Evolutionary conservation across 345 rosid species (phyloP).

Genomic region (Erodium maritimum): DNA sequence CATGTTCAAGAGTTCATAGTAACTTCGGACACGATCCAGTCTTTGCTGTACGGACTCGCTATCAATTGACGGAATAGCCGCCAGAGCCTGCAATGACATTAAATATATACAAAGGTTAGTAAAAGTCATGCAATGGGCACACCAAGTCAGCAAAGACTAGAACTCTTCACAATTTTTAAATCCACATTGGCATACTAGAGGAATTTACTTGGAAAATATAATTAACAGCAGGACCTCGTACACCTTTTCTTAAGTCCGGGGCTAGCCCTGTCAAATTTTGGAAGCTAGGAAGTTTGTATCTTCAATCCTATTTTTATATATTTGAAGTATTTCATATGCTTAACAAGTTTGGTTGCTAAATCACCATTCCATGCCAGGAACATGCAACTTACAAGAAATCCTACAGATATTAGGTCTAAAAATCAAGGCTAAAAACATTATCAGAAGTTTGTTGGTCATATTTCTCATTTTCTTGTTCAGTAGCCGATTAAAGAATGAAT

Average conservation of each 20-base stretch:
- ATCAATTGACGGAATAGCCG: conserved; percentile 81
- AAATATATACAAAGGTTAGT: neutral
- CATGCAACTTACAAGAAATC: neutral
- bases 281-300: neutral
- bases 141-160: too few relatives aligned
- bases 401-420: too few relatives aligned
- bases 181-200: too few relatives aligned
- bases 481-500: neutral
- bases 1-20: conserved; percentile 87
- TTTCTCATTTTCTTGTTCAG: neutral
- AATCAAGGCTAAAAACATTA: too few relatives aligned
- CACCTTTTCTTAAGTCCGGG: too few relatives aligned
- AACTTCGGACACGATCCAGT: conserved; percentile 79
- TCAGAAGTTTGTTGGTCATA: neutral
- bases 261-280: too few relatives aligned
- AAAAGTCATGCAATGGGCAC: too few relatives aligned
- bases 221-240: too few relatives aligned
- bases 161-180: too few relatives aligned
- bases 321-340: neutral
- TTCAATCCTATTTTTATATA: too few relatives aligned
- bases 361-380: neutral
- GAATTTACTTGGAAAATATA: too few relatives aligned
- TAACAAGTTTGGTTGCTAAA: neutral
- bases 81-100: conserved; percentile 53
- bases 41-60: conserved; percentile 61